Evolutionary conservation across 441 rosid genomes (phyloP), one percentile per base, ranked within the genome.

Genomic region (Adansonia madagascariensis): DNA sequence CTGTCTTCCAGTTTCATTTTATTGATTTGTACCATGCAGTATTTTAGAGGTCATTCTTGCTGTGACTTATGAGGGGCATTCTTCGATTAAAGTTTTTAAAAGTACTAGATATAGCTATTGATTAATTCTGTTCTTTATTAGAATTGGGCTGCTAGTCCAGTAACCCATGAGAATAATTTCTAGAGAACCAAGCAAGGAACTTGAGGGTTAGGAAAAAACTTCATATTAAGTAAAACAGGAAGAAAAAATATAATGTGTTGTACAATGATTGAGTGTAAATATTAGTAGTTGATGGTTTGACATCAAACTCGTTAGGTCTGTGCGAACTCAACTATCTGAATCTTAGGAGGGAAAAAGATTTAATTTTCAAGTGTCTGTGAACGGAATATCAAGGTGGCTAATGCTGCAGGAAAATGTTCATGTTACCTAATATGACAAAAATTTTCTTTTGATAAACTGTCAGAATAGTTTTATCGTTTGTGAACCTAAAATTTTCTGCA

Each of bases 1-100:
- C 41, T 3, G 17, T 72, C 27, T 74, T 78, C 39, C 57, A 17
- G 17, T 79, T 77, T 31, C 62, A 46, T 49, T 39, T 73, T 60
- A 17, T 15, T 76, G 56, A 31, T 12, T 73, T 17, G n/a, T 11
- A 76, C 46, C 60, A 49, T 75, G 72, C 71, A 49, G 43, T 67
- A 1, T 20, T 56, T 18, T 56, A 39, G 8, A 8, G 35, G 35
- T 3, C 44, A 52, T 5, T 24, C 24, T 78, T 47, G n/a, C 18
- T 44, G 41, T 73, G 35, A 7, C 8, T 72, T 56, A 18, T 55
- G 50, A 39, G 65, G 47, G 24, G 24, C 52, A 39, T 73, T 41
- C 20, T 73, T 73, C 39, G 50, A 50, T 35, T 53, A 56, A 49
- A 39, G 31, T 39, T 69, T 69, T 49, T 15, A 15, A 0, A 24